A percentile compares a stretch with the other conserved stretches of the same genome.
Conservation (phyloP, 2,329 filamentous ascomycete genomes). For the Thelonectria olida region DNA sequence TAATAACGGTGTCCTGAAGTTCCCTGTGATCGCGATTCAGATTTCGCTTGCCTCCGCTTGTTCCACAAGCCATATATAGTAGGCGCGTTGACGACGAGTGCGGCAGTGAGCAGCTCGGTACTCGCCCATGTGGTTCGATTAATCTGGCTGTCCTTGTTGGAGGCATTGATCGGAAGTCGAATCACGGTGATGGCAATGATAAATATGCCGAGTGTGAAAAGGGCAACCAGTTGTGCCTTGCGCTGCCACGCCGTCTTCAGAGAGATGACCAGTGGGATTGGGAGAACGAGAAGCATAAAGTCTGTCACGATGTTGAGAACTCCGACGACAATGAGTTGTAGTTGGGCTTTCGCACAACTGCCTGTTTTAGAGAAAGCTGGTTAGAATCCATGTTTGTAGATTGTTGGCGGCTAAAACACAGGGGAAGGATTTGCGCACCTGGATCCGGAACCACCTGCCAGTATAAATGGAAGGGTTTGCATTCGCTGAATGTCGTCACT, state of each 20-base stretch:
- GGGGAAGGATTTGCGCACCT: conserved; percentile 1
- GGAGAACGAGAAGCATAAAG: conserved; percentile 38
- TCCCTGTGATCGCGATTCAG: conserved; percentile 6
- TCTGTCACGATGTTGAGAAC: conserved; percentile 41
- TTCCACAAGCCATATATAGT: conserved; percentile 49
- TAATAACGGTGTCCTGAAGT: conserved; percentile 9
- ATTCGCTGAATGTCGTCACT: conserved; percentile 33
- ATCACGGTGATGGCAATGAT: conserved; percentile 52
- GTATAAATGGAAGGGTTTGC: conserved; percentile 25
- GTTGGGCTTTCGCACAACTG: conserved; percentile 26
- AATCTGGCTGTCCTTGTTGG: conserved; percentile 45
- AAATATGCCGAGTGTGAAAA: conserved; percentile 51
- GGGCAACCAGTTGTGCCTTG: conserved; percentile 43
- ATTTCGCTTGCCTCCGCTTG: conserved; percentile 32
- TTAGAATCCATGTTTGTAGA: background rate
- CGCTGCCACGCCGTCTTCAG: conserved; percentile 40
- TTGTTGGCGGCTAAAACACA: too few relatives aligned
- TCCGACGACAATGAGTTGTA: conserved; percentile 32
- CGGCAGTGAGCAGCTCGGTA: conserved; percentile 46
- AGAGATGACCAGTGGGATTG: conserved; percentile 39
- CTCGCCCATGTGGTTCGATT: conserved; percentile 51
- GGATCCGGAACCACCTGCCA: conserved; percentile 32
- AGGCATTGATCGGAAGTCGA: conserved; percentile 48
- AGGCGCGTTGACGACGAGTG: conserved; percentile 50
- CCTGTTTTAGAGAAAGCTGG: background rate